Conservation (phyloP, 139 green algal genomes). For the Diplosphaera chodatii region DNA sequence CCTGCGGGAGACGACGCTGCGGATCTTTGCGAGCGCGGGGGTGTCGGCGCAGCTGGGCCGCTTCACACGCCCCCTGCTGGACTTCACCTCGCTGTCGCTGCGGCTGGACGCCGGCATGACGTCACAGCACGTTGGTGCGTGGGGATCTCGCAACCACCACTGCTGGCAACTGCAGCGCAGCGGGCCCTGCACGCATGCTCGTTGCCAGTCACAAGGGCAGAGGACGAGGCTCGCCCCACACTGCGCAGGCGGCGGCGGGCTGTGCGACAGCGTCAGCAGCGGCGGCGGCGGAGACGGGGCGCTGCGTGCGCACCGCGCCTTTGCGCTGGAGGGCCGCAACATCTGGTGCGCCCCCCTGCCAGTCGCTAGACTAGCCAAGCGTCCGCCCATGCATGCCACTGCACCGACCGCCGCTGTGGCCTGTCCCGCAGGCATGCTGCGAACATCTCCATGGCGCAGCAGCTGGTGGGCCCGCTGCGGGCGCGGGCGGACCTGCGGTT, state of each 20-base stretch:
- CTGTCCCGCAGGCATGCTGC: slow-evolving; percentile 42
- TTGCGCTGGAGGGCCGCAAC: slow-evolving; percentile 54
- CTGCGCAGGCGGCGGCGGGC: not conserved
- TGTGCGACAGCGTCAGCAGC: not conserved
- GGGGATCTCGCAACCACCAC: too few relatives aligned
- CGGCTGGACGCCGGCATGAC: slow-evolving; percentile 46
- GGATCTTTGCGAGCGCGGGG: slow-evolving; percentile 38
- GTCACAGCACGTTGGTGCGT: slow-evolving; percentile 31
- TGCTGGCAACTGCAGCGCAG: too few relatives aligned
- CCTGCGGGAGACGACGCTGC: slow-evolving; percentile 39
- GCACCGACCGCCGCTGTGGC: too few relatives aligned
- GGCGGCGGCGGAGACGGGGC: not conserved
- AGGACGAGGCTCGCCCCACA: too few relatives aligned
- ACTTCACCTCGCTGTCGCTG: slow-evolving; percentile 34
- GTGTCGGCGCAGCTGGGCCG: slow-evolving; percentile 36
- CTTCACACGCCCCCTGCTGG: slow-evolving; percentile 38
- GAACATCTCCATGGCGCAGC: slow-evolving; percentile 55
- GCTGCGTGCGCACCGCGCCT: slow-evolving; percentile 27
- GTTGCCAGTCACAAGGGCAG: too few relatives aligned
- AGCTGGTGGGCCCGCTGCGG: slow-evolving; percentile 68
- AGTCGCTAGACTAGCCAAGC: too few relatives aligned
- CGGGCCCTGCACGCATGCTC: too few relatives aligned
- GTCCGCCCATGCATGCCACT: too few relatives aligned
- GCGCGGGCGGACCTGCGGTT: slow-evolving; percentile 53
- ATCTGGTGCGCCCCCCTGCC: too few relatives aligned